These are phyloP conservation scores for Penicillium nordicum DNA, from an alignment of 2,329 filamentous ascomycete genomes.

Conservation along the genomic window DNA sequence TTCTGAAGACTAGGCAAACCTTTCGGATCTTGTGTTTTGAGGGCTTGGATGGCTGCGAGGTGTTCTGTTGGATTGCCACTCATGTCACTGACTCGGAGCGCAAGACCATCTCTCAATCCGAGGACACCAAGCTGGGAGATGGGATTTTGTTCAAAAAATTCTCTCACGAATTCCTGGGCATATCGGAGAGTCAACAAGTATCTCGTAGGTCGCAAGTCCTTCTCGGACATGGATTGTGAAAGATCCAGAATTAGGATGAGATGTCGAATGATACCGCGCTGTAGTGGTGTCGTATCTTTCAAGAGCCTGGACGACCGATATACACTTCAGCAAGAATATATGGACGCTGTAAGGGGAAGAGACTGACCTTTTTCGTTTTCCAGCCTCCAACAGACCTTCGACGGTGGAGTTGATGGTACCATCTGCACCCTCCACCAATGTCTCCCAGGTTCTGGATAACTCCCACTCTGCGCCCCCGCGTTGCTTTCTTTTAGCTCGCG, in stretches of 20 bases:
- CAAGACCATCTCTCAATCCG: constrained; percentile 89
- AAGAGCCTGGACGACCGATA: constrained; percentile 59
- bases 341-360: not conserved
- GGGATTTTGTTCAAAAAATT: constrained; percentile 98
- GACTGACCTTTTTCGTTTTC: constrained; percentile 68
- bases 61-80: constrained; percentile 89
- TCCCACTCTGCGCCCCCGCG: constrained; percentile 44
- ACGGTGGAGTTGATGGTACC: constrained; percentile 70
- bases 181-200: constrained; percentile 79
- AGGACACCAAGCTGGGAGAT: constrained; percentile 93
- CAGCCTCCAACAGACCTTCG: constrained; percentile 71
- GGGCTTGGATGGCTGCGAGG: constrained; percentile 67
- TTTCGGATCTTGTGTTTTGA: constrained; percentile 65
- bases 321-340: constrained; percentile 15
- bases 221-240: constrained; percentile 89
- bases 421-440: constrained; percentile 73
- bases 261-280: constrained; percentile 97
- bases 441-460: constrained; percentile 58
- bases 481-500: constrained; percentile 37
- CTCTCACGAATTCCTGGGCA: constrained; percentile 80
- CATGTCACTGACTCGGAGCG: constrained; percentile 80
- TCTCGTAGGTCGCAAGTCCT: constrained; percentile 85
- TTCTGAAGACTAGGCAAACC: constrained; percentile 85
- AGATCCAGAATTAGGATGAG: constrained; percentile 87
- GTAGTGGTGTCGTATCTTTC: constrained; percentile 90